Evolutionary conservation across 805 yeast species (phyloP), one percentile per base, ranked within the genome.

Genomic region (Ogataea paraovalis): DNA sequence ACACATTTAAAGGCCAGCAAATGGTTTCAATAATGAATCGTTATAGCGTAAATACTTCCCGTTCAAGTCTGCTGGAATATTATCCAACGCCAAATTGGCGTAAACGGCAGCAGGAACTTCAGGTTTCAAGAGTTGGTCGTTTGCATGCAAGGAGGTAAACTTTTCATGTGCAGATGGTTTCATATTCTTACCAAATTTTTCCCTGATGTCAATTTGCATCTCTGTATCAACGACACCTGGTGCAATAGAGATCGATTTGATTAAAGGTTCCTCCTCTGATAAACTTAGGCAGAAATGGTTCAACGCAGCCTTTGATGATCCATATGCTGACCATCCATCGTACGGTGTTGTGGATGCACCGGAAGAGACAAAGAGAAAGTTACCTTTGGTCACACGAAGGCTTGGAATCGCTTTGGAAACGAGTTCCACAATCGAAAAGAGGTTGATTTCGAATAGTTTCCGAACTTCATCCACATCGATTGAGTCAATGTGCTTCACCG

Each of bases 211-310:
- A 7, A 54, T 63, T 68, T 94, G 98, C 98, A 94, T 92, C 19
- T 71, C 72, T 1, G 99, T 92, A 61, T 88, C 88, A 2, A 94
- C 97, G 1, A 89, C 96, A 3, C 99, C 98, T 0, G 98, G 98
- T 0, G 96, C 97, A 21, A 94, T 75, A 0, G 97, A 73, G 10
- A 90, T 68, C 3, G 85, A 71, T 32, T 69, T 65, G n/a, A 89
- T 67, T 2, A 39, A n/a, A 0, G 73, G 69, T 61, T 86, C 90
- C 58, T 90, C 97, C 5, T 68, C 71, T 1, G 87, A 84, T 14
- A 92, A 63, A 13, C 87, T 79, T 41, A 69, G 60, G 6, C 87
- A 82, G 44, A 89, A 75, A 57, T 84, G 90, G 64, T 92, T 90
- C 43, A 92, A 62, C 0, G 97, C 96, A 0, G 97, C 97, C 65